Base-by-base conservation (phyloP, 345 rosid species). In the Diplotaxis tenuifolia region DNA sequence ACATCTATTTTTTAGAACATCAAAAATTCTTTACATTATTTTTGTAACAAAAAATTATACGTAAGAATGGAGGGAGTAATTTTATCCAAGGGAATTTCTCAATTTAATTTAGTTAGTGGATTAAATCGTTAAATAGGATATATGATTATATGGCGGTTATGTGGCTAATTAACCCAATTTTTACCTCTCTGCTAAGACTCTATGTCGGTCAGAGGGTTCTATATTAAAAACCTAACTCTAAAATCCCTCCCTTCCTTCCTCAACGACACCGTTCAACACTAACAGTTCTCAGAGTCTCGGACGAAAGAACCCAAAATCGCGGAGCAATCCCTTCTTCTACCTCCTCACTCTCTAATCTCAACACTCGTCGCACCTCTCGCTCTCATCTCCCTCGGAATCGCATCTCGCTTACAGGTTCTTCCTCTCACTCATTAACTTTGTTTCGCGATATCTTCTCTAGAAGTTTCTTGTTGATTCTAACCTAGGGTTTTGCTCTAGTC, bases 151-250 rank as follows among this genome's bases (percentile, higher is more conserved):
- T 23, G 25, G 3, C 3, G 25, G 25, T 23, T 23, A 23, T 23
- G 1, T 23, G 25, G 25, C 25, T 23, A 23, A 23, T 23, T 23
- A 23, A 23, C 25, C 25, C 25, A 23, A 23, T 38, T 7, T 34
- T 7, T 9, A 38, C 14, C 11, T 7, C 11, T 50, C 6, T 9
- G 25, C 29, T n/a, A 47, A 38, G 14, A 27, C 76, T 70, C 76
- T 55, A 0, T 0, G 2, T 15, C 6, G 0, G 1, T 0, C 5
- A 65, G 77, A 73, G 65, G 34, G 50, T 65, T 73, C 12, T 1
- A 4, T 2, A 36, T n/a, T 4, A 61, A 60, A 54, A 75, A 67
- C 78, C 69, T 75, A 75, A 67, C 14, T 5, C 54, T 59, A 18
- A 50, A 59, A 36, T 68, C 73, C 32, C 40, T 50, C 7, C 2